phyloP scores from a whole-genome alignment of 805 yeast species.

The Teunomyces stri region DNA sequence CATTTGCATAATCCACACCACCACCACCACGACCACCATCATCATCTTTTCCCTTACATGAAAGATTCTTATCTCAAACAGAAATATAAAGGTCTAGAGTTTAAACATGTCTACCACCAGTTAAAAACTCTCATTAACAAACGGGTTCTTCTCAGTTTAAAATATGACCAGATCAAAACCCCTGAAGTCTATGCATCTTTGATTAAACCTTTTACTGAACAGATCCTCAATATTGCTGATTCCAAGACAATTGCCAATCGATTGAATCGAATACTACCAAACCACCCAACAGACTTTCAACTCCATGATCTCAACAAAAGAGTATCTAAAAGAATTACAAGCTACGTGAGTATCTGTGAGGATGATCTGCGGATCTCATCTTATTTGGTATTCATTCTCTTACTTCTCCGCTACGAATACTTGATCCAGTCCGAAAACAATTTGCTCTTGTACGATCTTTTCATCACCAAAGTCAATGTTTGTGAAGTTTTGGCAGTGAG shows the following conservation, averaged over 20 bases:
- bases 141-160: constrained; percentile 43
- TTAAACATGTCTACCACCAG: constrained; percentile 36
- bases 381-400: constrained; percentile 29
- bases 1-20: constrained; percentile 1
- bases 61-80: constrained; percentile 8
- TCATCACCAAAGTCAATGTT: constrained; percentile 45
- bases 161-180: constrained; percentile 49
- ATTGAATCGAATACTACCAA: constrained; percentile 28
- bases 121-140: constrained; percentile 43
- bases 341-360: constrained; percentile 3
- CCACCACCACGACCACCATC: background rate
- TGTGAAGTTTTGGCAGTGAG: constrained; percentile 55
- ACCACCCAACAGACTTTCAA: constrained; percentile 14
- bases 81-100: constrained; percentile 29
- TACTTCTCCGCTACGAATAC: constrained; percentile 37
- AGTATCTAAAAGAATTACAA: constrained; percentile 7
- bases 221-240: constrained; percentile 38
- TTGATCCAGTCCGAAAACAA: constrained; percentile 39
- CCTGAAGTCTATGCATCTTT: constrained; percentile 50
- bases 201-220: constrained; percentile 45
- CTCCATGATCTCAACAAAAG: constrained; percentile 18
- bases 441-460: constrained; percentile 34
- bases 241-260: constrained; percentile 31
- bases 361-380: constrained; percentile 20
- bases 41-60: background rate